phyloP scores from a whole-genome alignment of 225 moss, liverwort and hornwort genomes.

The Anthoceros angustus region DNA sequence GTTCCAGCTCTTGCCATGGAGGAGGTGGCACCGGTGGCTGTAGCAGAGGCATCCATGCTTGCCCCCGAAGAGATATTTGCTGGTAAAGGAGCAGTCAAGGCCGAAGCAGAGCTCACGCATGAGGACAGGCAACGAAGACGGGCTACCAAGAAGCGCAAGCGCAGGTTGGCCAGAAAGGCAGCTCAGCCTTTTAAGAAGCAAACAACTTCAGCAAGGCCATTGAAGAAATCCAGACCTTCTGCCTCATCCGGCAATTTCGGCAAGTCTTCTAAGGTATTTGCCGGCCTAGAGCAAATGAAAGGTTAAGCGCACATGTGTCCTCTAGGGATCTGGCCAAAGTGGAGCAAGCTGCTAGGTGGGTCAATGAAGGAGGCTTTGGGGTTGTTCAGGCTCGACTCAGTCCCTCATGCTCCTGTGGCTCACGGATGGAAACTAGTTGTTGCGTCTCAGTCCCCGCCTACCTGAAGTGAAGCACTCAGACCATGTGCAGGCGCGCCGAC shows the following conservation, averaged over 20 bases:
- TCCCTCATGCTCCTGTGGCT: too few species aligned
- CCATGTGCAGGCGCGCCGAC: too few species aligned
- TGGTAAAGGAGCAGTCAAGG: constrained; percentile 58
- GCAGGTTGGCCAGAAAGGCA: constrained; percentile 15
- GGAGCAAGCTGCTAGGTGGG: too few species aligned
- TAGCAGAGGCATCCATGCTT: constrained; percentile 89
- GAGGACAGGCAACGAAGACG: constrained; percentile 73
- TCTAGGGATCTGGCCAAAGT: too few species aligned
- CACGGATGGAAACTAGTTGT: too few species aligned
- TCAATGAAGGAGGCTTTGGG: too few species aligned
- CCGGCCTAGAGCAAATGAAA: neutral
- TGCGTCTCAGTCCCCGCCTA: too few species aligned
- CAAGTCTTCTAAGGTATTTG: neutral
- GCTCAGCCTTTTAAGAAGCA: neutral
- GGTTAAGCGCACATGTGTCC: neutral
- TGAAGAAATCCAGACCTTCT: neutral
- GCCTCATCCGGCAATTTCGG: neutral
- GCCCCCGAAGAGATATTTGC: constrained; percentile 93
- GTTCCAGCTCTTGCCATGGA: constrained; percentile 96
- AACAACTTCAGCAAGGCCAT: neutral
- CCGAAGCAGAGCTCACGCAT: constrained; percentile 63
- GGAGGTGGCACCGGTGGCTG: constrained; percentile 83
- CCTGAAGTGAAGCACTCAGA: too few species aligned
- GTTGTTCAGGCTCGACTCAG: too few species aligned
- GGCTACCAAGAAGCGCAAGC: constrained; percentile 80